Base-by-base conservation (phyloP, 1,284 basidiomycete genomes). In the Rhizoctonia solani region DNA sequence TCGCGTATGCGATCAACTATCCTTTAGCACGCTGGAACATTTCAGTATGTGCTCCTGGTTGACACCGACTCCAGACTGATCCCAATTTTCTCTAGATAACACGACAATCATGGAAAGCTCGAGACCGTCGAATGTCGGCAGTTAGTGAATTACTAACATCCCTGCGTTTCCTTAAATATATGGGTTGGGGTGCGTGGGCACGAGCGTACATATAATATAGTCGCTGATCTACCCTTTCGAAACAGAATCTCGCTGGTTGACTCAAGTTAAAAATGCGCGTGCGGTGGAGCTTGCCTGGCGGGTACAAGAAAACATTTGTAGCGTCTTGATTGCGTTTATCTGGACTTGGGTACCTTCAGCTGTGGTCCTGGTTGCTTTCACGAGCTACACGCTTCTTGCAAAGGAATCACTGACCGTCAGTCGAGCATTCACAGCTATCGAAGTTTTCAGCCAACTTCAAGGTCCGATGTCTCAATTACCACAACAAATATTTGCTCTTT, bases 111-210 rank as follows among this genome's bases (percentile, higher is more conserved):
- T 92, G 81, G 84, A 88, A 80, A 77, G 86, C 89, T 0, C 84
- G 87, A 54, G 93, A 95, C 74, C 77, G 78, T 29, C 80, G 92
- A 14, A 92, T 94, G 82, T 85, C 82, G 61, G 80, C 87, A 13
- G 87, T 93, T 69, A 92, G 90, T 71, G 92, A 94, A 75, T 79
- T 95, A 11, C 83, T 93, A 69, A 82, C 90, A 71, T 88, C 86
- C 71, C 83, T 88, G 66, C 80, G 86, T 9, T 88, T 88, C 74
- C 76, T 89, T 65, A 89, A 89, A 72, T 87, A 85, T 72, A 88
- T 87, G 74, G 87, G 87, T 25, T 88, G 87, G 87, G 87, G 86
- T 86, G 72, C 71, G 76, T 67, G 46, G 16, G 34, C 13, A 23
- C 37, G n/a, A 16, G 27, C 27, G 8, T 19, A 70, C 6, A 32